phyloP scores from a whole-genome alignment of 768 basidiomycete species.

The Tephrocybe sp. region DNA sequence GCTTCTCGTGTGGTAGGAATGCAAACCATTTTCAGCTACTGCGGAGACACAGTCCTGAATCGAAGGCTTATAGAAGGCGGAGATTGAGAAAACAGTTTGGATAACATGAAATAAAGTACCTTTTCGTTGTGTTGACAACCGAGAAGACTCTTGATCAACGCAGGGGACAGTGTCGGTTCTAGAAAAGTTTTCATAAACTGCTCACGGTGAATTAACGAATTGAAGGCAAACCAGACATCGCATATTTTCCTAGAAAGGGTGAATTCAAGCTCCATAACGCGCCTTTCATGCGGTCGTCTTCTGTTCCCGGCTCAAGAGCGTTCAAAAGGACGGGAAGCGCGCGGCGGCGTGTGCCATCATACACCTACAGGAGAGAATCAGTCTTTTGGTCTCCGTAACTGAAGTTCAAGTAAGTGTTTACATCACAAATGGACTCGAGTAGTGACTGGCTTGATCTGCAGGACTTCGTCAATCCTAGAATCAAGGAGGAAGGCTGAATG shows the following conservation, averaged over 20 bases:
- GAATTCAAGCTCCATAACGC: constrained; percentile 78
- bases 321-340: constrained; percentile 58
- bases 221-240: constrained; percentile 39
- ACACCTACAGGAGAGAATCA: constrained; percentile 40
- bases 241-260: constrained; percentile 61
- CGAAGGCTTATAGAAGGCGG: constrained; percentile 49
- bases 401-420: constrained; percentile 23
- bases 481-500: not conserved
- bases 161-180: constrained; percentile 66
- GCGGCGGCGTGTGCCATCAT: constrained; percentile 69
- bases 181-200: constrained; percentile 15
- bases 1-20: constrained; percentile 5
- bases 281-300: constrained; percentile 93
- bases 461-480: constrained; percentile 17
- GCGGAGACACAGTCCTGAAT: constrained; percentile 71
- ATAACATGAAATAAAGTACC: constrained; percentile 26
- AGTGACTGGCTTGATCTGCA: constrained; percentile 46
- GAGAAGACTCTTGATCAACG: constrained; percentile 63
- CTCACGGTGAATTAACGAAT: not conserved
- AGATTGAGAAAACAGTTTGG: not conserved
- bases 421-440: constrained; percentile 51
- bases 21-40: constrained; percentile 62
- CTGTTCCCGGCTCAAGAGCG: constrained; percentile 64
- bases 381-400: too few relatives aligned
- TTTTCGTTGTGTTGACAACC: constrained; percentile 84